Evolutionary conservation across 1,284 basidiomycete genomes (phyloP).

Genomic region (Hemileia vastatrix): DNA sequence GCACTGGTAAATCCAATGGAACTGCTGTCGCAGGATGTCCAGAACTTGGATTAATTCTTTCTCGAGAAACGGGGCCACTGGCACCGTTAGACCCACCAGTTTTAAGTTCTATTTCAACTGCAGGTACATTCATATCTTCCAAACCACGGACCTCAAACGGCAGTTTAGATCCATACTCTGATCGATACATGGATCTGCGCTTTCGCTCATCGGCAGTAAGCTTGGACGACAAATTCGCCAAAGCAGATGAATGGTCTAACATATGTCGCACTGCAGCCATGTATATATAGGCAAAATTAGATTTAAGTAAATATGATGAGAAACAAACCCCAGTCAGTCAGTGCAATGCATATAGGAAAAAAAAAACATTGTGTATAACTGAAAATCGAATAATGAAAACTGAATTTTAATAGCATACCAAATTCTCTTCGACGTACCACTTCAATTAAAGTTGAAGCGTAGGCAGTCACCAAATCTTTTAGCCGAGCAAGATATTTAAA

Average conservation of each 20-base stretch:
- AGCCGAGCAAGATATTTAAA: conserved; percentile 82
- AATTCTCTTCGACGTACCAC: conserved; percentile 82
- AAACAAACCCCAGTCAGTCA: conserved; percentile 48
- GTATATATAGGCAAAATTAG: neutral
- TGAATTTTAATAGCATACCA: conserved; percentile 47
- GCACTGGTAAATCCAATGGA: conserved; percentile 27
- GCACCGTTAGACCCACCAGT: neutral
- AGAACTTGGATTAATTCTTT: conserved; percentile 23
- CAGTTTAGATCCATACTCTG: conserved; percentile 31
- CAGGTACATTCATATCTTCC: conserved; percentile 19
- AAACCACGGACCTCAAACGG: conserved; percentile 33
- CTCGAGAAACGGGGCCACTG: neutral
- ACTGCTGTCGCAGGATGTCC: conserved; percentile 1
- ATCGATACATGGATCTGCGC: conserved; percentile 27
- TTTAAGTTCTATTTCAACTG: conserved; percentile 19
- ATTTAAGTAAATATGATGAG: neutral
- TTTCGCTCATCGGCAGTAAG: conserved; percentile 26
- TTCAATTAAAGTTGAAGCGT: conserved; percentile 83
- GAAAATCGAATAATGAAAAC: neutral
- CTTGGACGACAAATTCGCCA: conserved; percentile 24
- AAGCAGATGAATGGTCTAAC: conserved; percentile 23
- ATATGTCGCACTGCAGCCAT: conserved; percentile 28
- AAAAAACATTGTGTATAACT: neutral
- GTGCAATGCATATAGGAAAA: conserved; percentile 56
- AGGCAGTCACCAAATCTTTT: conserved; percentile 82